phyloP scores from a whole-genome alignment of 768 basidiomycete genomes.

The Dendrothele bispora region DNA sequence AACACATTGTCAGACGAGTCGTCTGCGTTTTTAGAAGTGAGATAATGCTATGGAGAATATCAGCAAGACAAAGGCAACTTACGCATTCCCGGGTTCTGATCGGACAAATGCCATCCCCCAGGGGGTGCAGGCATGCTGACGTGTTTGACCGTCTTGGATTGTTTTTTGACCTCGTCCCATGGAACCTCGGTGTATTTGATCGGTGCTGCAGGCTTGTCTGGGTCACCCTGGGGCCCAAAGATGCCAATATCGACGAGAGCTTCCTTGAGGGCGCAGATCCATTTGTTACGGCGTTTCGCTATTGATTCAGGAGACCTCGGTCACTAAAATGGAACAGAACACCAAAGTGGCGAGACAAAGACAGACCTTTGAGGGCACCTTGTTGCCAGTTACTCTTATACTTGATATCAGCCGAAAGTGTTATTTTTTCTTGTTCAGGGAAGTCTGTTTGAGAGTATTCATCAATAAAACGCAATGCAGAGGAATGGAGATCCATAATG shows the following conservation, averaged over 20 bases:
- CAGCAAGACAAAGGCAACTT: slow-evolving; percentile 15
- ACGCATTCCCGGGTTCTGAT: slow-evolving; percentile 52
- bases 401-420: slow-evolving; percentile 77
- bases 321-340: slow-evolving; percentile 13
- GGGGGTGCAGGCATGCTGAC: slow-evolving; percentile 27
- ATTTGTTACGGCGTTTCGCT: slow-evolving; percentile 86
- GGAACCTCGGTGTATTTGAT: slow-evolving; percentile 70
- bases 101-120: slow-evolving; percentile 52
- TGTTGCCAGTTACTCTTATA: slow-evolving; percentile 90
- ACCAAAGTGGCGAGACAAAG: background rate
- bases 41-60: background rate
- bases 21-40: slow-evolving; percentile 23
- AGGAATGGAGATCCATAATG: no score
- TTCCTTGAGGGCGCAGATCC: slow-evolving; percentile 85
- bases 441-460: slow-evolving; percentile 49
- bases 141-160: slow-evolving; percentile 19
- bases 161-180: slow-evolving; percentile 56
- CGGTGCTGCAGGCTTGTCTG: slow-evolving; percentile 52
- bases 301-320: slow-evolving; percentile 10
- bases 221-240: slow-evolving; percentile 64
- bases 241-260: slow-evolving; percentile 69
- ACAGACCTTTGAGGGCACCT: slow-evolving; percentile 63
- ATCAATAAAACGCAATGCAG: slow-evolving; percentile 8
- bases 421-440: slow-evolving; percentile 78
- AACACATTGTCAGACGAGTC: slow-evolving; percentile 45